Conservation (phyloP, 257 asterid genomes). For the Plantago ovata region DNA sequence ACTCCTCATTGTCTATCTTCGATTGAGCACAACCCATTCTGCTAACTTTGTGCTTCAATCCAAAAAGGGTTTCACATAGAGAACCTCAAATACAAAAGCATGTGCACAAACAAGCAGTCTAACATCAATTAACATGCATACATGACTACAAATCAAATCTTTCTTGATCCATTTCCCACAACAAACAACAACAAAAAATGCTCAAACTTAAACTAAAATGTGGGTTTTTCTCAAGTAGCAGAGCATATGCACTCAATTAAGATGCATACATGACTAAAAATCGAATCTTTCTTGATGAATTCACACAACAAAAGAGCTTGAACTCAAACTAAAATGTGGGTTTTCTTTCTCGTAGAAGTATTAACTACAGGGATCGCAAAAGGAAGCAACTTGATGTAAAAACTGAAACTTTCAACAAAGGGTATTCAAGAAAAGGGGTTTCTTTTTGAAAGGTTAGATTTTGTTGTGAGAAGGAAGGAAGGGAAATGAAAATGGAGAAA, state of each 20-base stretch:
- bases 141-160: too few species aligned
- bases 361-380: neutral
- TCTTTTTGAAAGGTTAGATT: constrained; percentile 19
- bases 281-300: constrained; percentile 15
- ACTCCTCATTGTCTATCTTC: constrained; percentile 84
- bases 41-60: constrained; percentile 16
- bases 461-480: neutral
- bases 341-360: constrained; percentile 18
- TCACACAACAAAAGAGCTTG: neutral
- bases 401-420: constrained; percentile 3
- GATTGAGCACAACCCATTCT: constrained; percentile 93
- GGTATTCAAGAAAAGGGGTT: constrained; percentile 20
- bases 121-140: constrained; percentile 15
- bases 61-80: constrained; percentile 19
- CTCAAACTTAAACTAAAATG: constrained; percentile 5
- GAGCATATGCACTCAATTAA: too few species aligned
- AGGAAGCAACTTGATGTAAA: neutral
- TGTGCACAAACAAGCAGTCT: neutral
- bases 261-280: neutral
- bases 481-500: constrained; percentile 7
- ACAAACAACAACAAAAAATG: neutral
- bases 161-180: too few species aligned
- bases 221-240: too few species aligned
- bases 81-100: neutral
- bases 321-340: constrained; percentile 18